Percentiles rank a stretch among this genome's conserved stretches.
These are phyloP conservation scores for Phytophthora fragariae DNA, from an alignment of 352 stramenopile genomes.

Conservation along the genomic window DNA sequence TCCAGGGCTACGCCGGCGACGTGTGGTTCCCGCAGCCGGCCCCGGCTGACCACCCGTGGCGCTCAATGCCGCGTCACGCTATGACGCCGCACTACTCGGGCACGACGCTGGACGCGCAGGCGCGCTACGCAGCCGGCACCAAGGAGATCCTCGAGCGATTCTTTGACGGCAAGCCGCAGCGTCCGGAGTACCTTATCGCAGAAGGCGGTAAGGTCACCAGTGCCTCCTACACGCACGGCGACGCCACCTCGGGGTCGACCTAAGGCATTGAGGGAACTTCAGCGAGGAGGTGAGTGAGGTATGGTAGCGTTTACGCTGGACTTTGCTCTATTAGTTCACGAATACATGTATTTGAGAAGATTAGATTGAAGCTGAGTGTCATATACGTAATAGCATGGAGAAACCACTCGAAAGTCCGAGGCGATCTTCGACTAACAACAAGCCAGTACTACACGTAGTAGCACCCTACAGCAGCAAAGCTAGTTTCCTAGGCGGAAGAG, in stretches of 20 bases:
- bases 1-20: conserved; percentile 63
- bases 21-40: conserved; percentile 85
- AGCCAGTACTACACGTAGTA: too few species aligned
- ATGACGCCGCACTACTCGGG: conserved; percentile 63
- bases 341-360: too few species aligned
- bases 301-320: too few species aligned
- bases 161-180: conserved; percentile 49
- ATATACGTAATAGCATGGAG: too few species aligned
- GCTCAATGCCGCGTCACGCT: conserved; percentile 46
- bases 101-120: conserved; percentile 51
- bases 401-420: too few species aligned
- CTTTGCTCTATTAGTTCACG: too few species aligned
- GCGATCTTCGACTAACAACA: too few species aligned
- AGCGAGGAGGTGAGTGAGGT: too few species aligned
- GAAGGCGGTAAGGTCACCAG: conserved; percentile 48
- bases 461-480: too few species aligned
- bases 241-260: conserved; percentile 38
- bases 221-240: conserved; percentile 43
- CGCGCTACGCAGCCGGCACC: conserved; percentile 44
- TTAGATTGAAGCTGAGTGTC: too few species aligned
- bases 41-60: conserved; percentile 60
- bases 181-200: conserved; percentile 51
- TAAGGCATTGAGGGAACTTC: conserved; percentile 6
- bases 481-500: too few species aligned
- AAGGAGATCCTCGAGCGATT: conserved; percentile 57